A percentile compares a stretch with the other conserved stretches of the same genome.
Conservation (phyloP, 345 rosid species). For the Brassica nigra region DNA sequence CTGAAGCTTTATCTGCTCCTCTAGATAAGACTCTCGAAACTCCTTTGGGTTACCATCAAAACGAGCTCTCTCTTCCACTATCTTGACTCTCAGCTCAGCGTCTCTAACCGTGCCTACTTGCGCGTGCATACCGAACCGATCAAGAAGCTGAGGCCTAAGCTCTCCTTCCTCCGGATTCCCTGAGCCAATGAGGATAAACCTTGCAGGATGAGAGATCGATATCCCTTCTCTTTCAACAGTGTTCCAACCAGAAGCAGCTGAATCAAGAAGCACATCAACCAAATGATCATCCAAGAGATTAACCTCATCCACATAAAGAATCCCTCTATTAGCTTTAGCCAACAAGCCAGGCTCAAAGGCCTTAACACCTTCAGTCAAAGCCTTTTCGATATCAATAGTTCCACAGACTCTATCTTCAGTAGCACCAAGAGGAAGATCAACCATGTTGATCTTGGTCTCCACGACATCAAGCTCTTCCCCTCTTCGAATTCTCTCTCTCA, state of each 20-base stretch:
- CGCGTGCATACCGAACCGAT: constrained; percentile 93
- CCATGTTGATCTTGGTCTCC: constrained; percentile 82
- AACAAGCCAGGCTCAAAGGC: constrained; percentile 98
- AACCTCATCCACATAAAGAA: constrained; percentile 94
- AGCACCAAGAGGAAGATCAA: constrained; percentile 96
- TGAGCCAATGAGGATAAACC: constrained; percentile 89
- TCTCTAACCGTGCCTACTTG: constrained; percentile 92
- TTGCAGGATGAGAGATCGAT: constrained; percentile 90
- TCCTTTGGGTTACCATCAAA: constrained; percentile 87
- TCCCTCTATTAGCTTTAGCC: constrained; percentile 97
- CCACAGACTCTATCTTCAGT: constrained; percentile 99
- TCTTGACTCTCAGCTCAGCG: constrained; percentile 87
- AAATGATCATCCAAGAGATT: constrained; percentile 95
- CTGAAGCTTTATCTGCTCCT: constrained; percentile 80
- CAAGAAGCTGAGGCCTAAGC: constrained; percentile 89
- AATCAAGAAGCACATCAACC: constrained; percentile 92
- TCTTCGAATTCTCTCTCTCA: constrained; percentile 57
- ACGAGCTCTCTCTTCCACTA: constrained; percentile 87
- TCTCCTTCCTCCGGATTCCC: constrained; percentile 98
- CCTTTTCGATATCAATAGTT: constrained; percentile 92
- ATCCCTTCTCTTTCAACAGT: constrained; percentile 96
- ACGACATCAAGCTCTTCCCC: constrained; percentile 56
- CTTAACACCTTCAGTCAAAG: constrained; percentile 92
- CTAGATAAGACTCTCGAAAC: constrained; percentile 68
- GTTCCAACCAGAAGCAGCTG: constrained; percentile 98